Conservation (phyloP, 2,329 filamentous ascomycete genomes). For the Colletotrichum sp. region DNA sequence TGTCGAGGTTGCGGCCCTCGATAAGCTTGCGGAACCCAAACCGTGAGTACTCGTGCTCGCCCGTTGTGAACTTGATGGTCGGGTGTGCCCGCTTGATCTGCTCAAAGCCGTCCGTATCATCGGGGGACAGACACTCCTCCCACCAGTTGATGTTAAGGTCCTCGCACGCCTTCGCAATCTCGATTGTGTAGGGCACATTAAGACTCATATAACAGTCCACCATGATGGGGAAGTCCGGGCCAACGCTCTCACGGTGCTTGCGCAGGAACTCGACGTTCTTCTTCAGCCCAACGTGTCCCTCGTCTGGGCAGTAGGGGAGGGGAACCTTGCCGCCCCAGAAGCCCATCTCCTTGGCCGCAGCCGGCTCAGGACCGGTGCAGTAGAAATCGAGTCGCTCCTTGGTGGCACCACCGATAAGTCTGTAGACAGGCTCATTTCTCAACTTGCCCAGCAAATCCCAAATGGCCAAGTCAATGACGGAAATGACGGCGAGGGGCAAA, state of each 20-base stretch:
- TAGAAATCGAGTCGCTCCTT: constrained; percentile 87
- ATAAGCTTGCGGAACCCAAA: constrained; percentile 96
- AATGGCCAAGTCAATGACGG: constrained; percentile 89
- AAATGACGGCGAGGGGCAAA: constrained; percentile 88
- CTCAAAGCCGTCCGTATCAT: constrained; percentile 90
- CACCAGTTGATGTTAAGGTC: constrained; percentile 95
- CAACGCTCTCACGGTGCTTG: constrained; percentile 83
- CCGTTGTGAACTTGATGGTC: constrained; percentile 90
- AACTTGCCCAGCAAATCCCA: constrained; percentile 95
- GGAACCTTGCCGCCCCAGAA: constrained; percentile 93
- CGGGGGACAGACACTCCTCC: constrained; percentile 91
- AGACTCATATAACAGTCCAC: constrained; percentile 98
- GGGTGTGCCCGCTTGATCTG: constrained; percentile 92
- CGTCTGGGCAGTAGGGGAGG: constrained; percentile 86
- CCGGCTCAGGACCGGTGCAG: constrained; percentile 89
- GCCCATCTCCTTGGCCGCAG: constrained; percentile 81
- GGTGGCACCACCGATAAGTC: constrained; percentile 90
- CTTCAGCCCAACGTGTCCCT: constrained; percentile 79
- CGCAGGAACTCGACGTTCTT: constrained; percentile 92
- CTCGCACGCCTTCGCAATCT: constrained; percentile 83
- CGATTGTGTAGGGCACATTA: constrained; percentile 91
- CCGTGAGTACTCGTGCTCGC: constrained; percentile 93
- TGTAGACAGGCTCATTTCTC: constrained; percentile 91
- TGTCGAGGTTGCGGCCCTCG: constrained; percentile 89
- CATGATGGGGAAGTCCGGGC: constrained; percentile 90